Evolutionary conservation across 371 early-diverging fungal species (phyloP).

Genomic region (Batkoa obscura): DNA sequence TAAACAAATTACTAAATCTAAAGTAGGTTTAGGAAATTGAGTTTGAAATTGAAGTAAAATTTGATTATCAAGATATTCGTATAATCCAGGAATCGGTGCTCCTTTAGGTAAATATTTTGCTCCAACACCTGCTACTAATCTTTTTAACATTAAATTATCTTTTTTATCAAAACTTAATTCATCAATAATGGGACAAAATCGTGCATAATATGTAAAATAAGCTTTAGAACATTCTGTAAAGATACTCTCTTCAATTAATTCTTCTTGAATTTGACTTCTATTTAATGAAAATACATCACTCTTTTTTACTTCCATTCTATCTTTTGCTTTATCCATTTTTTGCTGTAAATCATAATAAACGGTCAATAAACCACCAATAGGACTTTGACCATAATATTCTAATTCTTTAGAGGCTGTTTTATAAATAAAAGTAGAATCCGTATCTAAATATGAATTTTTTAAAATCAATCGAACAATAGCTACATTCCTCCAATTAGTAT

Average conservation of each 20-base stretch:
- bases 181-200: neutral
- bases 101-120: neutral
- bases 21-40: neutral
- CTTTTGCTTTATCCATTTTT: neutral
- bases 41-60: neutral
- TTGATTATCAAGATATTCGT: neutral
- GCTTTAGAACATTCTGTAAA: neutral
- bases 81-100: neutral
- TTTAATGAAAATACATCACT: too few relatives aligned
- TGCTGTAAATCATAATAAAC: neutral
- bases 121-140: slow-evolving; percentile 1
- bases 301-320: neutral
- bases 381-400: slow-evolving; percentile 1
- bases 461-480: neutral
- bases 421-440: neutral
- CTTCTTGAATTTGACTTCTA: too few relatives aligned
- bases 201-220: neutral
- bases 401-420: neutral
- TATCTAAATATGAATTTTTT: neutral
- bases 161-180: neutral
- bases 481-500: neutral
- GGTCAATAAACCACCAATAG: neutral
- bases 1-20: neutral
- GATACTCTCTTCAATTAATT: neutral
- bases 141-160: neutral